Conservation (phyloP, 2,329 filamentous ascomycete genomes). For the Leptoxyphium fumago region DNA sequence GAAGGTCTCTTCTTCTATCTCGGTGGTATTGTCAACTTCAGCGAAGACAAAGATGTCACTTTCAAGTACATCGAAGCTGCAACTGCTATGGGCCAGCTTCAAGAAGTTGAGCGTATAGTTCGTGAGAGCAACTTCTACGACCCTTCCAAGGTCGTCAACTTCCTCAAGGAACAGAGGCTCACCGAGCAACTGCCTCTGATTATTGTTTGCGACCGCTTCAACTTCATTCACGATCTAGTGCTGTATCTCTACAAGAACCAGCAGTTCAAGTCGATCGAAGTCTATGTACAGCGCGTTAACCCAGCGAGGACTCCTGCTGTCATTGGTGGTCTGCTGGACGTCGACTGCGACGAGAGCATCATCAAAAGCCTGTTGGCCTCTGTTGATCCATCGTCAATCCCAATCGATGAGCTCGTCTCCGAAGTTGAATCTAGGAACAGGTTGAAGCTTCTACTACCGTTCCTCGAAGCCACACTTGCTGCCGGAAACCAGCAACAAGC, state of each 20-base stretch:
- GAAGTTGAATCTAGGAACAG: conserved; percentile 96
- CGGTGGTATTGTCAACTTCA: conserved; percentile 93
- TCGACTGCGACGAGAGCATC: conserved; percentile 91
- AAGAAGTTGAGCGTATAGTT: conserved; percentile 94
- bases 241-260: conserved; percentile 98
- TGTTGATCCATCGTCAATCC: conserved; percentile 70
- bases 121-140: conserved; percentile 81
- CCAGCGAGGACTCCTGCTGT: conserved; percentile 81
- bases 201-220: conserved; percentile 98
- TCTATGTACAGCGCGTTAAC: conserved; percentile 95
- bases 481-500: conserved; percentile 91
- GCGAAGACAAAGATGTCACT: conserved; percentile 85
- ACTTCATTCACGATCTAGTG: conserved; percentile 93
- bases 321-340: conserved; percentile 82
- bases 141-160: conserved; percentile 95
- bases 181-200: conserved; percentile 90
- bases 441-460: conserved; percentile 85
- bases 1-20: conserved; percentile 98
- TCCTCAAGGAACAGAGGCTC: conserved; percentile 88
- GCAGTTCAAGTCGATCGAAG: conserved; percentile 96
- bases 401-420: conserved; percentile 81
- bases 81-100: conserved; percentile 82
- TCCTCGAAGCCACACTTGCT: conserved; percentile 82
- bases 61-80: conserved; percentile 99
- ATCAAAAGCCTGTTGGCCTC: conserved; percentile 85